phyloP scores from a whole-genome alignment of 164 flowering plant genomes.

The Dillenia turbinata region DNA sequence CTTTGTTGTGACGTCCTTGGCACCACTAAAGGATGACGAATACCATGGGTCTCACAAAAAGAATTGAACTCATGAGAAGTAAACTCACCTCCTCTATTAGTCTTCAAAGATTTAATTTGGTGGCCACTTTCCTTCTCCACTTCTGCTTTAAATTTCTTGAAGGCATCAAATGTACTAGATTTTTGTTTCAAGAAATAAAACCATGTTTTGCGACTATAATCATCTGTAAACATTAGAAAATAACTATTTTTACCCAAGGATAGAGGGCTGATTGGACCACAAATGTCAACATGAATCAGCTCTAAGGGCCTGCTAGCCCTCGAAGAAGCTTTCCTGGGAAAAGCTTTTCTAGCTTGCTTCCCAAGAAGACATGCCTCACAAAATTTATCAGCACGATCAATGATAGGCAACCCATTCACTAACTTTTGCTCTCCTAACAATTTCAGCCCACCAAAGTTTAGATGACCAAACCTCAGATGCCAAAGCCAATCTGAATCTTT shows the following conservation, averaged over 20 bases:
- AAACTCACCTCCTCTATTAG: conserved; percentile 5
- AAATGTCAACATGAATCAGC: conserved; percentile 3
- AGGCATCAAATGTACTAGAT: conserved; percentile 7
- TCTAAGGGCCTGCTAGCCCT: conserved; percentile 5
- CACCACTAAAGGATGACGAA: background rate
- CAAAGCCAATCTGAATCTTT: background rate
- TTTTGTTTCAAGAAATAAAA: conserved; percentile 6
- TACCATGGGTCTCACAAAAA: background rate
- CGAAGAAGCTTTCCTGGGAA: background rate
- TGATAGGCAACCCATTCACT: conserved; percentile 1
- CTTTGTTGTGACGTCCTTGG: conserved; percentile 1
- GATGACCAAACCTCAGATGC: conserved; percentile 3
- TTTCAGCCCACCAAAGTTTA: conserved; percentile 1
- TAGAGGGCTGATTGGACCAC: conserved; percentile 4
- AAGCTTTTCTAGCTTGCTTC: background rate
- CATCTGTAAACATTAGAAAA: conserved; percentile 12
- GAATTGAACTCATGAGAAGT: background rate
- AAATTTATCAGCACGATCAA: background rate
- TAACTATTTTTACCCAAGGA: background rate
- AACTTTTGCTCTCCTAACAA: background rate
- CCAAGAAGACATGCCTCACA: conserved; percentile 5
- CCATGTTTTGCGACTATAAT: conserved; percentile 8
- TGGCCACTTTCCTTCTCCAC: conserved; percentile 8
- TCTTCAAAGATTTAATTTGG: background rate
- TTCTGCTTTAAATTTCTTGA: conserved; percentile 5